phyloP scores from a whole-genome alignment of 305 asterid species.

The Fraxinus nigra region DNA sequence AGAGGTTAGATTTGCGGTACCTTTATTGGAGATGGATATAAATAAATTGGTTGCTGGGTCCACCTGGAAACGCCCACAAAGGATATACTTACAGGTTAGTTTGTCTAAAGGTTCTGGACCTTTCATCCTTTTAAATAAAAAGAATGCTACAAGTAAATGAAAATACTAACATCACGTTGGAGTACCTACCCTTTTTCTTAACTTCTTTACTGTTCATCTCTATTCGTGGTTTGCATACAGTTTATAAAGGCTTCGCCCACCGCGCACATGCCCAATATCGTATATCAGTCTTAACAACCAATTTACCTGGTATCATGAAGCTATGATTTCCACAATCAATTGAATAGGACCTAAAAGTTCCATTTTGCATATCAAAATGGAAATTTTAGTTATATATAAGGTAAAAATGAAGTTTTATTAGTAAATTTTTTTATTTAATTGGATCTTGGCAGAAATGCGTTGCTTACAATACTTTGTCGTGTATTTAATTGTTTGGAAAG shows the following conservation, averaged over 20 bases:
- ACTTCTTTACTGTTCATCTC: background rate
- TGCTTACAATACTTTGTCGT: background rate
- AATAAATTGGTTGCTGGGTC: slow-evolving; percentile 75
- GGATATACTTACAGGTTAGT: slow-evolving; percentile 81
- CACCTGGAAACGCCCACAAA: slow-evolving; percentile 75
- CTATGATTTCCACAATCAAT: slow-evolving; percentile 1
- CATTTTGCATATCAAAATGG: background rate
- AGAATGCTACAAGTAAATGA: background rate
- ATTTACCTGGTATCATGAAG: slow-evolving; percentile 6
- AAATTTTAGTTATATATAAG: background rate
- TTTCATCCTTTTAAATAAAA: slow-evolving; percentile 9
- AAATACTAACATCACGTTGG: background rate
- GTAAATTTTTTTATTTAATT: background rate
- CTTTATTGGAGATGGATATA: slow-evolving; percentile 74
- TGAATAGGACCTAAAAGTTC: background rate
- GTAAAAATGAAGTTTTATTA: background rate
- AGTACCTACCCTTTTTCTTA: background rate
- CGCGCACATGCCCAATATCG: background rate
- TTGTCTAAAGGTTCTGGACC: slow-evolving; percentile 16
- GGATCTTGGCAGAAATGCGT: background rate
- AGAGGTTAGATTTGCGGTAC: slow-evolving; percentile 89
- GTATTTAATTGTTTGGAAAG: background rate
- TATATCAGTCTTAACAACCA: background rate
- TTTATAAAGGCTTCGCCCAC: background rate
- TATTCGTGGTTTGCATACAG: background rate